Conservation (phyloP, 2,329 filamentous ascomycete genomes). For the Fusarium sp. region DNA sequence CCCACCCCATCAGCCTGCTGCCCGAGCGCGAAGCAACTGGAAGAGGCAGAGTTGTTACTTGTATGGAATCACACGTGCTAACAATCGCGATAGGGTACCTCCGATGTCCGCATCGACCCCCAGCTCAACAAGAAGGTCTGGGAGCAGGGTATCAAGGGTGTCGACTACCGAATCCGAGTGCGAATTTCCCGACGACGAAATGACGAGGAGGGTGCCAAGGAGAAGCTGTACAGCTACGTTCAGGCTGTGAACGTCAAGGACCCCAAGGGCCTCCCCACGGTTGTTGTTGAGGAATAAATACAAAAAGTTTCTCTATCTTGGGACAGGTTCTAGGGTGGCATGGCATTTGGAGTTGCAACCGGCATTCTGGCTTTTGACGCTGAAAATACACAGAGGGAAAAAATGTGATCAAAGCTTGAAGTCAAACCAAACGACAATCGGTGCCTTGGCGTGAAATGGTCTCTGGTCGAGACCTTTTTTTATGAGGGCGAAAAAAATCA, state of each 20-base stretch:
- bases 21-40: conserved; percentile 28
- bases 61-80: conserved; percentile 31
- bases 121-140: conserved; percentile 99
- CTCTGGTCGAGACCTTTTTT: conserved; percentile 39
- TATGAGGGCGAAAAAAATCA: conserved; percentile 43
- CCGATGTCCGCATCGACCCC: conserved; percentile 97
- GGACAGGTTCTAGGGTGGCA: conserved; percentile 59
- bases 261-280: conserved; percentile 95
- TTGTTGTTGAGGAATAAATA: conserved; percentile 81
- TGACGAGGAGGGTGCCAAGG: conserved; percentile 99
- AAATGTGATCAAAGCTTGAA: conserved; percentile 54
- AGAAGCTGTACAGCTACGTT: conserved; percentile 99
- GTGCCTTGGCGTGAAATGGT: conserved; percentile 49
- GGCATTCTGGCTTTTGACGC: conserved; percentile 60
- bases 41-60: conserved; percentile 17
- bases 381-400: conserved; percentile 55
- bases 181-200: conserved; percentile 99
- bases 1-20: conserved; percentile 15
- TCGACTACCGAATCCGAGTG: conserved; percentile 95
- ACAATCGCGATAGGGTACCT: conserved; percentile 77
- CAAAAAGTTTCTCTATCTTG: conserved; percentile 54
- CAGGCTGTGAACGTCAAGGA: conserved; percentile 99
- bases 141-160: conserved; percentile 99
- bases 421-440: conserved; percentile 45
- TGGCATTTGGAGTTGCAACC: conserved; percentile 63